These are phyloP conservation scores for Xanthoconium separans DNA, from an alignment of 1,284 basidiomycete genomes.

Conservation along the genomic window DNA sequence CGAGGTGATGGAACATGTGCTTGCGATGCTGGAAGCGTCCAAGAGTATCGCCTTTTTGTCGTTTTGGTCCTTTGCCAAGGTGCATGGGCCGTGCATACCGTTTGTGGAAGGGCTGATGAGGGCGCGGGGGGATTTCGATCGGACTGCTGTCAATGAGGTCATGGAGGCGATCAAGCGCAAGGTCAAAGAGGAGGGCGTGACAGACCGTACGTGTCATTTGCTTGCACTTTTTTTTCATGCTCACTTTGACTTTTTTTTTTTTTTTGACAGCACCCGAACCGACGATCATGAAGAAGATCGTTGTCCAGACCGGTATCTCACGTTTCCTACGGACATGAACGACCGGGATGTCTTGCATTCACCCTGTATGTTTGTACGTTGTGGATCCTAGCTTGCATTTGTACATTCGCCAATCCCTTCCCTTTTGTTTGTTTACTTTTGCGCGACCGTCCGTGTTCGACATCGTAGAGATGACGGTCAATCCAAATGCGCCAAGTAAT, in stretches of 20 bases:
- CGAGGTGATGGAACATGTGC: conserved; percentile 84
- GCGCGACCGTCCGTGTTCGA: too few relatives aligned
- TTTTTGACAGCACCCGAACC: conserved; percentile 60
- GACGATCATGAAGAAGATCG: conserved; percentile 85
- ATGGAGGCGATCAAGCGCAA: conserved; percentile 95
- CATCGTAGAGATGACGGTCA: too few relatives aligned
- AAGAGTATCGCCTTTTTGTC: conserved; percentile 94
- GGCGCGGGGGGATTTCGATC: conserved; percentile 88
- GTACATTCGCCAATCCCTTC: too few relatives aligned
- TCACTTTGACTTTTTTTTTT: conserved; percentile 9
- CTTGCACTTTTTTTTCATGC: neutral
- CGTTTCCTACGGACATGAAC: conserved; percentile 51
- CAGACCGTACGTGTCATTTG: conserved; percentile 67
- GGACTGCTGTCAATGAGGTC: conserved; percentile 82
- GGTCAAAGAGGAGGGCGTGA: conserved; percentile 82
- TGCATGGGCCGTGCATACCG: conserved; percentile 88
- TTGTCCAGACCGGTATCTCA: conserved; percentile 72
- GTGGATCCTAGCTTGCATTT: too few relatives aligned
- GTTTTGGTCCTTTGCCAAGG: conserved; percentile 95
- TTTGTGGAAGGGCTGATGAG: conserved; percentile 93
- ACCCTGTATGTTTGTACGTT: neutral
- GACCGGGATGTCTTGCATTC: neutral
- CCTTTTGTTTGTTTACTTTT: too few relatives aligned
- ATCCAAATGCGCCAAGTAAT: too few relatives aligned
- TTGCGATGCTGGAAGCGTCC: conserved; percentile 85